A percentile compares a stretch with the other conserved stretches of the same genome.
Conservation (phyloP, 495 filamentous ascomycete genomes). For the Xylaria cubensis region DNA sequence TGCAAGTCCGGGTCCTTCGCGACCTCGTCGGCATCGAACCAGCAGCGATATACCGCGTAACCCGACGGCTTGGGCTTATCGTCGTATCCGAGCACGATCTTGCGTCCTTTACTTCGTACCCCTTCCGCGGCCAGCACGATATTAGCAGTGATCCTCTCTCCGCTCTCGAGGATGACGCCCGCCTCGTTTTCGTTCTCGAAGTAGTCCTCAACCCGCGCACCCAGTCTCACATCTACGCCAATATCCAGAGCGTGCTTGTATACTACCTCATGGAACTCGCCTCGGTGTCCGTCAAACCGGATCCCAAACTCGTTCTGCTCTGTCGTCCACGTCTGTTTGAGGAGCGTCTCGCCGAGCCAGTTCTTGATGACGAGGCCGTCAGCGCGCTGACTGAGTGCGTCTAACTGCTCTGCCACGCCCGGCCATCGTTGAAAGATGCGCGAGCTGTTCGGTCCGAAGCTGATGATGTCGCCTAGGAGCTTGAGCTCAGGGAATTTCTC, state of each 20-base stretch:
- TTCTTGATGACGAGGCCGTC: conserved; percentile 45
- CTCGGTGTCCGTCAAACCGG: conserved; percentile 66
- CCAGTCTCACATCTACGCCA: conserved; percentile 63
- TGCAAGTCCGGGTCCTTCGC: conserved; percentile 66
- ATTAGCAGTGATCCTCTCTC: conserved; percentile 59
- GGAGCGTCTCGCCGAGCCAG: conserved; percentile 43
- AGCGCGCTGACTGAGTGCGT: conserved; percentile 57
- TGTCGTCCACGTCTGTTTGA: conserved; percentile 47
- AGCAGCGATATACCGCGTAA: conserved; percentile 65
- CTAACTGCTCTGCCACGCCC: conserved; percentile 53
- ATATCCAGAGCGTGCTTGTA: conserved; percentile 61
- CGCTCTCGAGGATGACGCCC: conserved; percentile 59
- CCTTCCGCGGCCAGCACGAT: conserved; percentile 70
- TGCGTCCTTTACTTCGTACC: conserved; percentile 63
- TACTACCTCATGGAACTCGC: conserved; percentile 66
- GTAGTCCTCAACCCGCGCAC: conserved; percentile 63
- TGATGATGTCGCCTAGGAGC: conserved; percentile 59
- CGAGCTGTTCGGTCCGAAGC: conserved; percentile 57
- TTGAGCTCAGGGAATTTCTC: conserved; percentile 58
- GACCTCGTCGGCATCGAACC: conserved; percentile 66
- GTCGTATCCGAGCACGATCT: conserved; percentile 67
- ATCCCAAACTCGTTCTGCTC: conserved; percentile 52
- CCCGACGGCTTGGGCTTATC: conserved; percentile 65
- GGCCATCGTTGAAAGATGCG: conserved; percentile 57
- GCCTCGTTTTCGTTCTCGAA: conserved; percentile 62